These are phyloP conservation scores for Geotrichum candidum DNA, from an alignment of 1,139 yeast species.

Conservation along the genomic window DNA sequence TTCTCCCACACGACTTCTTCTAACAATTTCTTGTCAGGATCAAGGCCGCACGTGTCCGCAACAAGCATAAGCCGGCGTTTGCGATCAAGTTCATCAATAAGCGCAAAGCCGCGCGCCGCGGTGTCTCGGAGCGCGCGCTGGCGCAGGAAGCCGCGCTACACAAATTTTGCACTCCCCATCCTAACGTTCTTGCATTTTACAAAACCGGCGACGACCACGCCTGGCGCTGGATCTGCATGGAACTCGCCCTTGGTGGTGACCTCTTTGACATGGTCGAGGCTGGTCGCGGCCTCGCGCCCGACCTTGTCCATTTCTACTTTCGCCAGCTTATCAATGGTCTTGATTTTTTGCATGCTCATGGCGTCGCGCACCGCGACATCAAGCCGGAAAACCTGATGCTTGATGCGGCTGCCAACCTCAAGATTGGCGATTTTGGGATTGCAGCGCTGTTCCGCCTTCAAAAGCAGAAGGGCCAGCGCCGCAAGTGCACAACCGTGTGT, in stretches of 20 bases:
- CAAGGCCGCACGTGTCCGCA: slow-evolving; percentile 9
- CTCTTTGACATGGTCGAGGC: slow-evolving; percentile 60
- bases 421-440: slow-evolving; percentile 63
- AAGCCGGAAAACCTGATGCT: slow-evolving; percentile 85
- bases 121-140: slow-evolving; percentile 43
- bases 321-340: slow-evolving; percentile 55
- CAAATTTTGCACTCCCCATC: slow-evolving; percentile 50
- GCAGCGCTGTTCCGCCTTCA: slow-evolving; percentile 50
- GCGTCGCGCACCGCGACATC: slow-evolving; percentile 83
- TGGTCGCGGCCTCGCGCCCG: slow-evolving; percentile 60
- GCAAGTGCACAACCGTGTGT: slow-evolving; percentile 48
- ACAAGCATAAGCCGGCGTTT: slow-evolving; percentile 26
- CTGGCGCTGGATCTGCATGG: slow-evolving; percentile 60
- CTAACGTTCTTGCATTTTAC: slow-evolving; percentile 49
- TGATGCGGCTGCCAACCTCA: slow-evolving; percentile 59
- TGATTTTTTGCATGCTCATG: slow-evolving; percentile 55
- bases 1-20: neutral
- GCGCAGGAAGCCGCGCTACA: slow-evolving; percentile 51
- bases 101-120: slow-evolving; percentile 41
- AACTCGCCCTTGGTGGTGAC: slow-evolving; percentile 65
- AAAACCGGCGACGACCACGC: slow-evolving; percentile 47
- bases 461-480: slow-evolving; percentile 46
- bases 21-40: slow-evolving; percentile 2
- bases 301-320: slow-evolving; percentile 62
- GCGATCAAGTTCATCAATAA: slow-evolving; percentile 56